Evolutionary conservation across 2,329 filamentous ascomycete species (phyloP).

Genomic region (Aspergillus quadrilineatus): DNA sequence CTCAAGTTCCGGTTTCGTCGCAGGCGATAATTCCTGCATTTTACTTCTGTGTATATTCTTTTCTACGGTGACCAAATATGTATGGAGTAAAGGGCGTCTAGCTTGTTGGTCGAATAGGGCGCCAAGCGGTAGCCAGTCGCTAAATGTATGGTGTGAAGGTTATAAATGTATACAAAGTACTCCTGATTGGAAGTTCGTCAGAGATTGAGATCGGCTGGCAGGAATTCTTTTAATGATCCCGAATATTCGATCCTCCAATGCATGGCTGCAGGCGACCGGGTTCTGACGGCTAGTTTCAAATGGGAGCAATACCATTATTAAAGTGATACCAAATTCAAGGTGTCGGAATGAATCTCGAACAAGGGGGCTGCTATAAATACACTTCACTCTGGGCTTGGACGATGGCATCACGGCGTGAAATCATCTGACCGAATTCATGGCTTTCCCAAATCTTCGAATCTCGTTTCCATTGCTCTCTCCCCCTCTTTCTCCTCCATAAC

Average conservation of each 20-base stretch:
- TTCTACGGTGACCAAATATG: neutral
- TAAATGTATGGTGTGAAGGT: neutral
- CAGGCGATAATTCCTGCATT: constrained; percentile 32
- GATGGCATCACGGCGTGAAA: constrained; percentile 7
- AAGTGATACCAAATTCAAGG: neutral
- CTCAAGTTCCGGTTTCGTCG: constrained; percentile 56
- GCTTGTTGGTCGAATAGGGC: neutral
- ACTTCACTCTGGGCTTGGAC: neutral
- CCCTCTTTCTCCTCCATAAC: neutral
- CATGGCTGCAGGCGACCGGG: neutral
- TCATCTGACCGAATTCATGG: constrained; percentile 7
- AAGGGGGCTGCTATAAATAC: constrained; percentile 14
- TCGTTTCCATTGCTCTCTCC: neutral
- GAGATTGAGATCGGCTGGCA: constrained; percentile 3
- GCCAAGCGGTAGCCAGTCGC: constrained; percentile 1
- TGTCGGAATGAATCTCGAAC: constrained; percentile 4
- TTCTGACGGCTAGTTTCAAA: neutral
- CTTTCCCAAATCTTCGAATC: constrained; percentile 1
- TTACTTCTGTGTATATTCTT: constrained; percentile 7
- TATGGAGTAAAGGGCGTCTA: neutral
- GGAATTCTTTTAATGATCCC: neutral
- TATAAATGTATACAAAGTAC: neutral
- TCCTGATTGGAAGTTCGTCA: neutral
- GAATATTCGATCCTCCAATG: neutral
- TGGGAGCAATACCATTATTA: neutral